Percentiles rank a stretch among this genome's conserved stretches.
Evolutionary conservation across 169 alveolate genomes (phyloP).

Genomic region (Eimeria necatrix): DNA sequence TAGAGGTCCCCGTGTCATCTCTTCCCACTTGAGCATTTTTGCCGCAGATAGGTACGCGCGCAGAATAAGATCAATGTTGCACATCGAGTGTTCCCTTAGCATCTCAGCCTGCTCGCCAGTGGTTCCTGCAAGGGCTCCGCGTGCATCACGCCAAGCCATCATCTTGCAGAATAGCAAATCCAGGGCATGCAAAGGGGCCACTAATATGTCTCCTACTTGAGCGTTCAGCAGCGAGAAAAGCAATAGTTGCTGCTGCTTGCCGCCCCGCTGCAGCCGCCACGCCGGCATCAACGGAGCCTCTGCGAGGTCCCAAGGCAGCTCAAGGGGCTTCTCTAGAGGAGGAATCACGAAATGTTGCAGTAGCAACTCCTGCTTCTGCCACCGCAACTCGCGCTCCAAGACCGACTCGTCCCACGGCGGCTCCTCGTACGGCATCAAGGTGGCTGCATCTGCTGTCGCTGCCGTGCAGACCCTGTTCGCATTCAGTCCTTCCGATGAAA

Average conservation of each 20-base stretch:
- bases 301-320: conserved; percentile 74
- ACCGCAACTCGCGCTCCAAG: conserved; percentile 5
- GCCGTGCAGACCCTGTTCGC: background rate
- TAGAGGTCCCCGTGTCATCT: background rate
- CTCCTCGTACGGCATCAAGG: conserved; percentile 42
- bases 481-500: too few species aligned
- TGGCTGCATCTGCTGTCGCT: conserved; percentile 1
- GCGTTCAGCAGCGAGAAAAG: conserved; percentile 56
- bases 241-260: conserved; percentile 63
- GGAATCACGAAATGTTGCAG: conserved; percentile 74
- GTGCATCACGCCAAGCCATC: background rate
- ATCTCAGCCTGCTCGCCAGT: background rate
- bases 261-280: conserved; percentile 78
- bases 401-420: conserved; percentile 2
- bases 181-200: conserved; percentile 77
- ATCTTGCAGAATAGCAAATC: conserved; percentile 61
- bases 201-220: conserved; percentile 59
- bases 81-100: background rate
- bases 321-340: conserved; percentile 73
- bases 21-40: conserved; percentile 39
- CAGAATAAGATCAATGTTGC: background rate
- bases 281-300: conserved; percentile 74
- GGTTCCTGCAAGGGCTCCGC: conserved; percentile 5
- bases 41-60: conserved; percentile 20
- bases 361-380: conserved; percentile 52